Conservation (phyloP, 23 red algal genomes). For the Chondrus crispus region DNA sequence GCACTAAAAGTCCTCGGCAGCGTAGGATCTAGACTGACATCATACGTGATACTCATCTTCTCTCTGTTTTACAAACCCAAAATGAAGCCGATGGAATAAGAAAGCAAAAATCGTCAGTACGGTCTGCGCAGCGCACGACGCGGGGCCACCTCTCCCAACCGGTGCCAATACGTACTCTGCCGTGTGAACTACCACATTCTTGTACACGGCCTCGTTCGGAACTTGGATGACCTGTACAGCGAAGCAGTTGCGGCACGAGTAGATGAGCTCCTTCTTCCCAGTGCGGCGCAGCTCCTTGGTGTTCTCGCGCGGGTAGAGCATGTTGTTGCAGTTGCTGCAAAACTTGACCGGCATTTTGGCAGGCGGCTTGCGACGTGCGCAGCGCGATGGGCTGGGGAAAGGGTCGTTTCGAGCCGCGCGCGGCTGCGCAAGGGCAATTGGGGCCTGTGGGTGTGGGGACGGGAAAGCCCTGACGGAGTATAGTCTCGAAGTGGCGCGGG, state of each 20-base stretch:
- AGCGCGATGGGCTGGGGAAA: neutral
- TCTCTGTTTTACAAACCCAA: slow-evolving; percentile 39
- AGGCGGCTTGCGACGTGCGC: too few species aligned
- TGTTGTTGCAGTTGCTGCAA: slow-evolving; percentile 77
- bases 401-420: too few species aligned
- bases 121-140: neutral
- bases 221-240: slow-evolving; percentile 38
- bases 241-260: slow-evolving; percentile 74
- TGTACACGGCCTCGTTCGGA: slow-evolving; percentile 68
- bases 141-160: neutral
- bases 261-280: slow-evolving; percentile 63
- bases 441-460: too few species aligned
- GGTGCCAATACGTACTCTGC: slow-evolving; percentile 59
- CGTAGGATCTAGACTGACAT: slow-evolving; percentile 84
- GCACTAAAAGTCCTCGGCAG: slow-evolving; percentile 84
- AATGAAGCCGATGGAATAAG: neutral
- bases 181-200: slow-evolving; percentile 79
- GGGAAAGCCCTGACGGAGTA: too few species aligned
- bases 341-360: slow-evolving; percentile 57
- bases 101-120: neutral
- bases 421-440: too few species aligned
- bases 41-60: slow-evolving; percentile 71
- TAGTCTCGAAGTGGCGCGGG: too few species aligned
- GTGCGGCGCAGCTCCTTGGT: slow-evolving; percentile 36
- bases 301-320: slow-evolving; percentile 91